phyloP scores from a whole-genome alignment of 805 yeast genomes.

The Sugiyamaella marilandica region DNA sequence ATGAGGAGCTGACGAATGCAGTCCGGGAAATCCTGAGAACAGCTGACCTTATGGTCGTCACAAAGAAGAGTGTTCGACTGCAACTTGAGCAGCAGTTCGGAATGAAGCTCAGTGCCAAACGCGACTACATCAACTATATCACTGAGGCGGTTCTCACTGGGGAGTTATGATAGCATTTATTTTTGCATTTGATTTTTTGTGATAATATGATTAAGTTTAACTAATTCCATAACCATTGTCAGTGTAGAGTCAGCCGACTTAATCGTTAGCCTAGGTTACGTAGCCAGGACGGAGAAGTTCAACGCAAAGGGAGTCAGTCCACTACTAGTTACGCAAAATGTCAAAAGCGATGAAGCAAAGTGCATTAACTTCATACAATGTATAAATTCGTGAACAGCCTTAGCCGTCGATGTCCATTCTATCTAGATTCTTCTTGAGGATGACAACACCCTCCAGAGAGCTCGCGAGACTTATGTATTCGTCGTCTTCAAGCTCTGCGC shows the following conservation, averaged over 20 bases:
- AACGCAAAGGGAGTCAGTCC: too few species aligned
- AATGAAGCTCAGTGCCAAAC: conserved; percentile 29
- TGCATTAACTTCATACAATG: background rate
- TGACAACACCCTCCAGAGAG: conserved; percentile 88
- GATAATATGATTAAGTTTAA: background rate
- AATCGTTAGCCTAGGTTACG: too few species aligned
- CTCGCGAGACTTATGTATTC: conserved; percentile 81
- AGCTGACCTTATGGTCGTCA: conserved; percentile 36
- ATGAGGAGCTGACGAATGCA: conserved; percentile 34
- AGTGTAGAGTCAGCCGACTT: background rate
- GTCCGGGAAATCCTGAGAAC: conserved; percentile 35
- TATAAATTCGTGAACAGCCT: background rate
- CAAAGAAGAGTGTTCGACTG: conserved; percentile 35
- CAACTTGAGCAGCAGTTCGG: conserved; percentile 36
- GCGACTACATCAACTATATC: conserved; percentile 37
- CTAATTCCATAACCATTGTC: background rate
- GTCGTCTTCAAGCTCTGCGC: conserved; percentile 94
- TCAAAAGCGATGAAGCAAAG: background rate
- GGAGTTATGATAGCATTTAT: conserved; percentile 27
- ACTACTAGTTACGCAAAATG: background rate
- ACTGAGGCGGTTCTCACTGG: conserved; percentile 38
- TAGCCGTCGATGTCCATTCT: conserved; percentile 24
- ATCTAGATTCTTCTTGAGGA: conserved; percentile 86
- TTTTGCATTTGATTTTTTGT: background rate
- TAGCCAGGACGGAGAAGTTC: too few species aligned